Evolutionary conservation across 208 protist genomes (phyloP).

Genomic region (Trypanosoma conorhini): DNA sequence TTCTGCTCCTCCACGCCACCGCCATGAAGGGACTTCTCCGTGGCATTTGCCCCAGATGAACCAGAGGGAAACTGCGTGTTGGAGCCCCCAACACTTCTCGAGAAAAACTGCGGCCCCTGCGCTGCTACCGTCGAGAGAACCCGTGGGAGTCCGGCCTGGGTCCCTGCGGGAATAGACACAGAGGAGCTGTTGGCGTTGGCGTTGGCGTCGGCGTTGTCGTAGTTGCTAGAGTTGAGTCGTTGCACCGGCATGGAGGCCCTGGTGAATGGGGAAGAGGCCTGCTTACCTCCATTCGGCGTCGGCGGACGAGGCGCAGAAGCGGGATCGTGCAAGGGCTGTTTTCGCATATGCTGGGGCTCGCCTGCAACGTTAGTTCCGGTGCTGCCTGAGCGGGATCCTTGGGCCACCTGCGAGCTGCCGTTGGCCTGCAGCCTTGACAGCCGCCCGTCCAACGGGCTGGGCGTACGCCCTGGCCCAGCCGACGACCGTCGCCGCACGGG

Average conservation of each 20-base stretch:
- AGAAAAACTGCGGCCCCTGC: not conserved
- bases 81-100: not conserved
- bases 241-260: not conserved
- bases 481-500: not conserved
- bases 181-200: not conserved
- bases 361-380: constrained; percentile 4
- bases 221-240: not conserved
- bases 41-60: constrained; percentile 7
- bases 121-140: not conserved
- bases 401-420: not conserved
- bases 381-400: not conserved
- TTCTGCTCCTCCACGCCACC: constrained; percentile 7
- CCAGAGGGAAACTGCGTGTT: constrained; percentile 1
- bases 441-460: not conserved
- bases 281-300: not conserved
- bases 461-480: not conserved
- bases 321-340: not conserved
- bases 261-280: not conserved
- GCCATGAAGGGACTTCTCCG: not conserved
- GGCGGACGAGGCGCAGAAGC: not conserved
- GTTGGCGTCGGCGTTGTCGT: too few relatives aligned
- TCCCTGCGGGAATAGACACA: not conserved
- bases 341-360: not conserved
- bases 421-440: not conserved
- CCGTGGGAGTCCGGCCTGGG: not conserved